Evolutionary conservation across 768 basidiomycete species (phyloP).

Genomic region (Trametes elegans): DNA sequence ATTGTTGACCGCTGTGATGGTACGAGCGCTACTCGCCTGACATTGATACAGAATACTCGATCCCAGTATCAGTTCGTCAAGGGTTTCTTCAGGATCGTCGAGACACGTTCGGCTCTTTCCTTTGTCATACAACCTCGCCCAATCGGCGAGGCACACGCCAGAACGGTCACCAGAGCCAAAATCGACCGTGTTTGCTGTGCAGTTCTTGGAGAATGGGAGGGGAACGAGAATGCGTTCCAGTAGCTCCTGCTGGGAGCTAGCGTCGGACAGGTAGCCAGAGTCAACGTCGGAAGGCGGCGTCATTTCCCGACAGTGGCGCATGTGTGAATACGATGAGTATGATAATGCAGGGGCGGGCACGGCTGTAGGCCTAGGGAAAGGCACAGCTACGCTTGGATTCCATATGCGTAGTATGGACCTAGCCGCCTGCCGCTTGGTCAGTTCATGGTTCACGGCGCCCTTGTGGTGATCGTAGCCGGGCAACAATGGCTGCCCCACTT

Average conservation of each 20-base stretch:
- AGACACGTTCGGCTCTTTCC: neutral
- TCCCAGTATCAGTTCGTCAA: slow-evolving; percentile 2
- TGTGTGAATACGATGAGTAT: neutral
- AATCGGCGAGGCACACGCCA: slow-evolving; percentile 4
- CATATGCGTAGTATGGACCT: too few relatives aligned
- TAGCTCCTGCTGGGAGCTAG: neutral
- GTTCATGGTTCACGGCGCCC: too few relatives aligned
- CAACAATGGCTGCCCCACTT: neutral
- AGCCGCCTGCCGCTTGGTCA: too few relatives aligned
- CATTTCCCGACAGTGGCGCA: too few relatives aligned
- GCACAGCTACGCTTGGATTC: too few relatives aligned
- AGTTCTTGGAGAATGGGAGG: neutral
- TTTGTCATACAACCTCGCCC: slow-evolving; percentile 6
- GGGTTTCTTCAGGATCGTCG: neutral
- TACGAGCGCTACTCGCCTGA: neutral
- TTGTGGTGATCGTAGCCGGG: neutral
- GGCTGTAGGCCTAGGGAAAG: neutral
- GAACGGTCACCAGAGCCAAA: neutral
- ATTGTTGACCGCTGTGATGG: neutral
- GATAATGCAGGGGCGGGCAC: neutral
- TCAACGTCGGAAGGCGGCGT: neutral
- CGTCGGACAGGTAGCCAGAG: neutral
- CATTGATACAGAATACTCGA: slow-evolving; percentile 3
- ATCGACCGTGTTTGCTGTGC: neutral
- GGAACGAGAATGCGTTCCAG: neutral